A percentile compares a stretch with the other conserved stretches of the same genome.
These are phyloP conservation scores for Backusella morwellensis DNA, from an alignment of 192 early-diverging fungal genomes.

Conservation along the genomic window DNA sequence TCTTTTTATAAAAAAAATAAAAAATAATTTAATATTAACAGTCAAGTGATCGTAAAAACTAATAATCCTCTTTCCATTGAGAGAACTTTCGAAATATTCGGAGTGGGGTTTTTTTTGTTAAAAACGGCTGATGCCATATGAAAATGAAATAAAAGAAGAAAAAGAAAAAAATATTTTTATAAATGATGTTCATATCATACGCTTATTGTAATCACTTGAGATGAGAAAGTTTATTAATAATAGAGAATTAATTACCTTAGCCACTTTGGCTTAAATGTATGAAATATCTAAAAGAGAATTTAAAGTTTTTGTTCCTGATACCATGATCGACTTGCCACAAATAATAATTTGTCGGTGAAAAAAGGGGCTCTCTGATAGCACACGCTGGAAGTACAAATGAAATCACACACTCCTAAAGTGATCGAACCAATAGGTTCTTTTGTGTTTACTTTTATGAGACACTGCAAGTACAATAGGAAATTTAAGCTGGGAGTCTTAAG, in stretches of 20 bases:
- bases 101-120: neutral
- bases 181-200: neutral
- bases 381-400: neutral
- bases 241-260: neutral
- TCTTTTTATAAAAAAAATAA: neutral
- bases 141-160: neutral
- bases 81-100: neutral
- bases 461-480: too few relatives aligned
- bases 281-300: neutral
- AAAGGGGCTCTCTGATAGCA: neutral
- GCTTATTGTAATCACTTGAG: neutral
- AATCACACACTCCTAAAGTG: neutral
- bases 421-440: neutral
- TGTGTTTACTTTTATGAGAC: neutral
- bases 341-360: neutral
- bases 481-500: too few relatives aligned
- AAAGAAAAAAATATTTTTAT: neutral
- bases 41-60: neutral
- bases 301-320: neutral
- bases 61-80: neutral
- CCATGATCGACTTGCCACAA: neutral
- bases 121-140: neutral
- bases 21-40: too few relatives aligned
- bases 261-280: neutral
- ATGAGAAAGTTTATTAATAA: neutral